Percentiles rank a stretch among this genome's conserved stretches.
phyloP scores from a whole-genome alignment of 169 alveolate genomes.

The Babesia bovis region DNA sequence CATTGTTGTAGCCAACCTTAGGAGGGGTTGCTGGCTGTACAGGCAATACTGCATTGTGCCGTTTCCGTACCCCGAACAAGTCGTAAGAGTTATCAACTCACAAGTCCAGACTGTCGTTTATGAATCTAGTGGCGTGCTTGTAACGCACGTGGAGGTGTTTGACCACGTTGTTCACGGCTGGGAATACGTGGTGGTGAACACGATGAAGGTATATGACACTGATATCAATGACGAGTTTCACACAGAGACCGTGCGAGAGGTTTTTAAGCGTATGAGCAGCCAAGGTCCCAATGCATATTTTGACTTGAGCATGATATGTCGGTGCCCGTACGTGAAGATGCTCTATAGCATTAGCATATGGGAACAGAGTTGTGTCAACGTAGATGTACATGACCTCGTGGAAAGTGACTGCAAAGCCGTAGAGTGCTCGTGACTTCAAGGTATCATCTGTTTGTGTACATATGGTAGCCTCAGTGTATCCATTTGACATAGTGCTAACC shows the following conservation, averaged over 20 bases:
- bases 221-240: background rate
- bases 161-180: conserved; percentile 5
- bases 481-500: no score
- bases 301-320: background rate
- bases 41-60: background rate
- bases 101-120: background rate
- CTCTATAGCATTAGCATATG: background rate
- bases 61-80: background rate
- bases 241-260: background rate
- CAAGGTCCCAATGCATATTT: background rate
- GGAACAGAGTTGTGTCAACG: background rate
- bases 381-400: background rate
- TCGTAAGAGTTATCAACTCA: background rate
- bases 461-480: no score
- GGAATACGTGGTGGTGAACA: conserved; percentile 1
- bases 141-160: conserved; percentile 5
- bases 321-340: background rate
- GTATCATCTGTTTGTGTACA: no score
- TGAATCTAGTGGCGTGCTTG: background rate
- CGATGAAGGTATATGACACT: background rate
- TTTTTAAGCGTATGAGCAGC: background rate
- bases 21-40: conserved; percentile 9
- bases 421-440: no score
- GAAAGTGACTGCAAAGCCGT: no score
- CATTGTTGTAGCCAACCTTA: background rate